Evolutionary conservation across 2,329 filamentous ascomycete species (phyloP).

Genomic region (Fusarium buxicola): DNA sequence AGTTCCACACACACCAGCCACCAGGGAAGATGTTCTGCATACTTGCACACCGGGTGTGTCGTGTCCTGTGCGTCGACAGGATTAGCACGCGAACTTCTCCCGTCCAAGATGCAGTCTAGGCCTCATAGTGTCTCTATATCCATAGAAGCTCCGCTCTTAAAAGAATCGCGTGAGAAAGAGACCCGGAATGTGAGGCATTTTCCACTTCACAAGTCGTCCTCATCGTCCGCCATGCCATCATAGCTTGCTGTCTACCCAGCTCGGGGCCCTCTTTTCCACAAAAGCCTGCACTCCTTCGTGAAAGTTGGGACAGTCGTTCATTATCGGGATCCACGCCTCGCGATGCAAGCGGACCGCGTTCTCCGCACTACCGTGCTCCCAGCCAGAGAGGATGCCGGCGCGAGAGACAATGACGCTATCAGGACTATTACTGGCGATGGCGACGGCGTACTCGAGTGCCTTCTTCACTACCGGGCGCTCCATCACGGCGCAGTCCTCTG

Average conservation of each 20-base stretch:
- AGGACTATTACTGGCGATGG: conserved; percentile 74
- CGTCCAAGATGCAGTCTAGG: background rate
- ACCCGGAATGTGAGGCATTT: too few species aligned
- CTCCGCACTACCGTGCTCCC: conserved; percentile 73
- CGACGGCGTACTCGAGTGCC: conserved; percentile 68
- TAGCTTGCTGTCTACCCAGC: conserved; percentile 71
- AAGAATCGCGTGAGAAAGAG: background rate
- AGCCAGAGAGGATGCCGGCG: conserved; percentile 75
- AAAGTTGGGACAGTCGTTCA: conserved; percentile 75
- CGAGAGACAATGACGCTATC: conserved; percentile 77
- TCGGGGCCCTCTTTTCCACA: conserved; percentile 75
- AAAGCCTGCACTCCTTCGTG: conserved; percentile 77
- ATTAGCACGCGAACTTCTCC: background rate
- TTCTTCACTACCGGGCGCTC: conserved; percentile 59
- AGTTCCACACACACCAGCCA: conserved; percentile 7
- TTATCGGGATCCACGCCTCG: conserved; percentile 62
- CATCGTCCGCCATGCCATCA: conserved; percentile 41
- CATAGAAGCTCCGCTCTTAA: background rate
- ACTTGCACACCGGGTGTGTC: conserved; percentile 29
- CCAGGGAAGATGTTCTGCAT: conserved; percentile 6
- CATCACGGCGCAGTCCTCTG: conserved; percentile 45
- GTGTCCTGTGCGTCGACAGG: background rate
- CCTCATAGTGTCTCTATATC: conserved; percentile 1
- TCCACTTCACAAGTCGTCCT: too few species aligned
- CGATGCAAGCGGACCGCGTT: conserved; percentile 66